These are phyloP conservation scores for Penicillium sp. DNA, from an alignment of 2,329 filamentous ascomycete genomes.

Conservation along the genomic window DNA sequence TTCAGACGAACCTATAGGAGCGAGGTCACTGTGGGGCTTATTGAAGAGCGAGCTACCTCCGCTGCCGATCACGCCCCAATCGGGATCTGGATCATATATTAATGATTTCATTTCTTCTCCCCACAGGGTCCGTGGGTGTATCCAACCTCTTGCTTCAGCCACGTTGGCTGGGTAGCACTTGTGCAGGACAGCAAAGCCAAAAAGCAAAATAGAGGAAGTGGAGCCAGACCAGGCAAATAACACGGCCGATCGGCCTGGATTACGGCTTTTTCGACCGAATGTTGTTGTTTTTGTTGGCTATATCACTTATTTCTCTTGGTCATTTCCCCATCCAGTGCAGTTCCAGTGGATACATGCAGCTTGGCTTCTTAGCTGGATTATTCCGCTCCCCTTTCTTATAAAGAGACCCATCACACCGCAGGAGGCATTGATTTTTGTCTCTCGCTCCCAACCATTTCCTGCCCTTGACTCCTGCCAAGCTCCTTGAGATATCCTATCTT, in stretches of 20 bases:
- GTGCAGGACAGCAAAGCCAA: conserved; percentile 10
- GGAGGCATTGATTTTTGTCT: not conserved
- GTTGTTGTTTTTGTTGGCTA: not conserved
- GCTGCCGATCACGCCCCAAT: conserved; percentile 17
- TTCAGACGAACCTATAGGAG: conserved; percentile 21
- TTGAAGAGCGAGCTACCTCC: conserved; percentile 7
- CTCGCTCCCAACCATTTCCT: not conserved
- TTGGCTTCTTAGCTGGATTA: not conserved
- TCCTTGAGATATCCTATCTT: not conserved
- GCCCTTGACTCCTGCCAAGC: not conserved
- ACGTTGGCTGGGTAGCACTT: conserved; percentile 25
- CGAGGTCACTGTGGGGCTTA: not conserved
- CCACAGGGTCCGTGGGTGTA: conserved; percentile 2
- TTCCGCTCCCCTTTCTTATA: not conserved
- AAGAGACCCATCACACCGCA: not conserved
- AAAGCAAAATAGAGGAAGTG: conserved; percentile 7
- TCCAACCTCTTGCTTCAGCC: conserved; percentile 16
- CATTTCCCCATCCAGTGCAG: not conserved
- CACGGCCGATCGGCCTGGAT: conserved; percentile 10
- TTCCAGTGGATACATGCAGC: not conserved
- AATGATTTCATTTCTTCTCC: not conserved
- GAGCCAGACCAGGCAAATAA: conserved; percentile 5
- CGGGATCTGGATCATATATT: conserved; percentile 11
- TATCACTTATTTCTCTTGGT: not conserved
- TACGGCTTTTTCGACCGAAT: not conserved